Percentiles rank a stretch among this genome's conserved stretches.
These are phyloP conservation scores for Verruconis gallopava DNA, from an alignment of 2,329 filamentous ascomycete species.

Conservation along the genomic window DNA sequence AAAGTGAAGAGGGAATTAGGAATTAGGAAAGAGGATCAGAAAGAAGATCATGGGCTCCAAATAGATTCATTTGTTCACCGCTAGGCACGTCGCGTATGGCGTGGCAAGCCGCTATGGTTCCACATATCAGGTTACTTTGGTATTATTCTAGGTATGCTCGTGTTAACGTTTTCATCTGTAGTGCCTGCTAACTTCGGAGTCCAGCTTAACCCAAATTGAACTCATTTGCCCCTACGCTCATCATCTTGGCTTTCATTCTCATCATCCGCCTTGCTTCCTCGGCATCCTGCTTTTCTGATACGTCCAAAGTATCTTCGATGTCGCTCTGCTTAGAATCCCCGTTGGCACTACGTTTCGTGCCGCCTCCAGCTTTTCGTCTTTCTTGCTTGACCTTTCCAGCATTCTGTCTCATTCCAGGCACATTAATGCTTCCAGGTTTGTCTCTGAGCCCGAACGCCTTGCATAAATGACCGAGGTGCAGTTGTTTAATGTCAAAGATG, in stretches of 20 bases:
- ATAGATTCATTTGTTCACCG: no score
- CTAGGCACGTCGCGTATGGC: no score
- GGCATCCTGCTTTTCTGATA: slow-evolving; percentile 15
- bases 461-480: slow-evolving; percentile 85
- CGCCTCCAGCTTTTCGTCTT: slow-evolving; percentile 26
- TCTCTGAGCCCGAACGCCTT: slow-evolving; percentile 90
- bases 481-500: slow-evolving; percentile 81
- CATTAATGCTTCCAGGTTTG: slow-evolving; percentile 64
- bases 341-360: slow-evolving; percentile 18
- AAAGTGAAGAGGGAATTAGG: no score
- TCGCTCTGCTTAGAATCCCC: slow-evolving; percentile 13
- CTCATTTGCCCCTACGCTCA: slow-evolving; percentile 40
- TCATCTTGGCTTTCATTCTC: slow-evolving; percentile 41
- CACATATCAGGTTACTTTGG: no score
- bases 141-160: no score
- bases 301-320: slow-evolving; percentile 21
- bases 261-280: slow-evolving; percentile 40
- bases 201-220: slow-evolving; percentile 41
- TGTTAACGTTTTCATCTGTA: no score
- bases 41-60: no score
- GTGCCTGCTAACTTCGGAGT: no score
- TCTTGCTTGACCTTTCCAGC: slow-evolving; percentile 33
- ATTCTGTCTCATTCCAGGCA: slow-evolving; percentile 37
- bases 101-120: no score
- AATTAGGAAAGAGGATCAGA: no score